phyloP scores from a whole-genome alignment of 2,329 filamentous ascomycete genomes.

The Penicillium verrucosum region DNA sequence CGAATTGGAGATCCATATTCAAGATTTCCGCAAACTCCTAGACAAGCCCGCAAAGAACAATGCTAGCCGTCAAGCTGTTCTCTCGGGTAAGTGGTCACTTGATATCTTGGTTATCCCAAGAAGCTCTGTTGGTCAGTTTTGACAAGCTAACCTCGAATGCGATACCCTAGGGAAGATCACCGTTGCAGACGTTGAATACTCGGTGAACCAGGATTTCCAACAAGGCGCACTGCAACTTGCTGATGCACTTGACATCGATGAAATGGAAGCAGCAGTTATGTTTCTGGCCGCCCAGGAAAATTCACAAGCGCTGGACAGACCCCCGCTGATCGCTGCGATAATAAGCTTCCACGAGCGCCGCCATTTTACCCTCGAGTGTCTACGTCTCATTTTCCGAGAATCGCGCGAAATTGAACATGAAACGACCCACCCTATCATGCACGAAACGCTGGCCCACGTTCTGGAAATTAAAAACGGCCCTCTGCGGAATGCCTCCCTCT shows the following conservation, averaged over 20 bases:
- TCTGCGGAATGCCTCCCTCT: slow-evolving; percentile 55
- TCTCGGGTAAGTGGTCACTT: slow-evolving; percentile 55
- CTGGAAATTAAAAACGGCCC: slow-evolving; percentile 53
- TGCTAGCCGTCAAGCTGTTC: slow-evolving; percentile 67
- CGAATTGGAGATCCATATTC: slow-evolving; percentile 63
- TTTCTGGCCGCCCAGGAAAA: slow-evolving; percentile 72
- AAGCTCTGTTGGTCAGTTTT: background rate
- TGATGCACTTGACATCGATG: slow-evolving; percentile 86
- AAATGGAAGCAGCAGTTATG: slow-evolving; percentile 75
- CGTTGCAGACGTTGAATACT: slow-evolving; percentile 69
- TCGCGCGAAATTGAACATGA: slow-evolving; percentile 61
- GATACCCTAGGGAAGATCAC: slow-evolving; percentile 65
- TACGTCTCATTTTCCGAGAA: slow-evolving; percentile 74
- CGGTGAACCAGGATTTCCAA: slow-evolving; percentile 82
- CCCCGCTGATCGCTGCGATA: slow-evolving; percentile 73
- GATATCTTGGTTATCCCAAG: background rate
- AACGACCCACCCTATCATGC: slow-evolving; percentile 52
- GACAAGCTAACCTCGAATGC: slow-evolving; percentile 17
- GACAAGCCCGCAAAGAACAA: slow-evolving; percentile 73
- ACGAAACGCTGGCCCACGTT: slow-evolving; percentile 56
- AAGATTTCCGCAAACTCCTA: slow-evolving; percentile 68
- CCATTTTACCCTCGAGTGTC: slow-evolving; percentile 75
- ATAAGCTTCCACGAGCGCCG: slow-evolving; percentile 86
- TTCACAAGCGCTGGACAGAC: slow-evolving; percentile 64
- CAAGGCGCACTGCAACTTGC: slow-evolving; percentile 77